Evolutionary conservation across 1,139 yeast species (phyloP), one percentile per base, ranked within the genome.

Genomic region (Saccharomyces hybrid): DNA sequence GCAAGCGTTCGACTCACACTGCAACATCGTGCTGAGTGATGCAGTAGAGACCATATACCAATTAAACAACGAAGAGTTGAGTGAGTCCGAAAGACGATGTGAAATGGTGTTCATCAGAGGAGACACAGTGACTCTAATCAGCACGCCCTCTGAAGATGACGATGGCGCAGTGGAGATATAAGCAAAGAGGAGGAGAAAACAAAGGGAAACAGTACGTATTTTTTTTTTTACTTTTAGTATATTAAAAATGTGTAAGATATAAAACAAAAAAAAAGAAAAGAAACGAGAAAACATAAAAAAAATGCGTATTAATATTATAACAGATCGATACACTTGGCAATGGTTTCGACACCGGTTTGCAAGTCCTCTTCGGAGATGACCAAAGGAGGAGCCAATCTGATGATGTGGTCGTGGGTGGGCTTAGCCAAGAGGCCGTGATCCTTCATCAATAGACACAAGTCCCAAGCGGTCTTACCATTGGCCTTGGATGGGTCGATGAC

Each of bases 41-140:
- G 97, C 96, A 3, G 80, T 80, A 57, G 99, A 93, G 68, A 87
- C 87, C 8, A 83, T 91, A 51, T 88, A 81, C 66, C 76, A 76
- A 42, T 67, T 82, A 42, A 80, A 76, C 44, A 78, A 76, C 44
- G 78, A 75, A 9, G 66, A 66, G 34, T 53, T 64, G 49, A 59
- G 73, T 71, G 71, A 79, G 8, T 71, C 71, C 25, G 85, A 84
- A 48, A 88, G 88, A 67, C 76, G 78, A 57, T 81, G 90, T 25
- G 96, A 88, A 56, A 88, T 95, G 93, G 84, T 95, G 51, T 93
- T 91, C 73, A 93, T 95, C 23, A 83, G 99, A 74, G 99, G 99
- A 20, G 98, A 93, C 72, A 84, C 95, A 4, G 98, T 91, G 50
- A 88, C 93, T 54, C 78, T 90, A 64, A 82, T 88, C 57, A 83